Percentiles rank a stretch among this genome's conserved stretches.
phyloP scores from a whole-genome alignment of 192 early-diverging fungal species.

The Ambispora gerdemannii region DNA sequence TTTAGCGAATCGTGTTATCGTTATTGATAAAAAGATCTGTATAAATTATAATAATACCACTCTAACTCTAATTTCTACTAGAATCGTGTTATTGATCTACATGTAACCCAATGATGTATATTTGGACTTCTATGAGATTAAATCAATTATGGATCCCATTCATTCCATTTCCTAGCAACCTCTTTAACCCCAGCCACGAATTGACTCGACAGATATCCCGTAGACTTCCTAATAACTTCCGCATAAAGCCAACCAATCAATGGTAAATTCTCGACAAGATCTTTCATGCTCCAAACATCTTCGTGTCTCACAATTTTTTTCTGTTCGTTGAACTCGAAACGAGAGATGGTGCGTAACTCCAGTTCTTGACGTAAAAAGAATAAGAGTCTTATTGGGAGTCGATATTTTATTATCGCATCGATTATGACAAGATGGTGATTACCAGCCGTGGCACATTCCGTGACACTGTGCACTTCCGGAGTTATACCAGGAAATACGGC shows the following conservation, averaged over 20 bases:
- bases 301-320: slow-evolving; percentile 30
- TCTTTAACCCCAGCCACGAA: not conserved
- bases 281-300: slow-evolving; percentile 28
- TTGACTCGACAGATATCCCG: not conserved
- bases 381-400: not conserved
- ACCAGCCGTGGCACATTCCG: not conserved
- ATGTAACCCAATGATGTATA: too few species aligned
- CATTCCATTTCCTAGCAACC: slow-evolving; percentile 4
- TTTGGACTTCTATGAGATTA: too few species aligned
- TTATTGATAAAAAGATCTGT: too few species aligned
- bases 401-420: slow-evolving; percentile 19
- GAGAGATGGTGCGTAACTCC: not conserved
- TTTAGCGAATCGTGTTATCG: too few species aligned
- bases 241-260: slow-evolving; percentile 29
- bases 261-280: slow-evolving; percentile 25
- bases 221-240: slow-evolving; percentile 19
- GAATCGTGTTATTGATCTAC: too few species aligned
- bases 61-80: too few species aligned
- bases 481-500: not conserved
- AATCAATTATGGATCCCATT: slow-evolving; percentile 11
- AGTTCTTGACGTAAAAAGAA: not conserved
- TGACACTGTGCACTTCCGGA: slow-evolving; percentile 10
- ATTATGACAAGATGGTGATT: slow-evolving; percentile 22
- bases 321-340: slow-evolving; percentile 27
- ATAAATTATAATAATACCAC: too few species aligned